phyloP scores from a whole-genome alignment of 1,139 yeast species.

The Yamadazyma buinensis region DNA sequence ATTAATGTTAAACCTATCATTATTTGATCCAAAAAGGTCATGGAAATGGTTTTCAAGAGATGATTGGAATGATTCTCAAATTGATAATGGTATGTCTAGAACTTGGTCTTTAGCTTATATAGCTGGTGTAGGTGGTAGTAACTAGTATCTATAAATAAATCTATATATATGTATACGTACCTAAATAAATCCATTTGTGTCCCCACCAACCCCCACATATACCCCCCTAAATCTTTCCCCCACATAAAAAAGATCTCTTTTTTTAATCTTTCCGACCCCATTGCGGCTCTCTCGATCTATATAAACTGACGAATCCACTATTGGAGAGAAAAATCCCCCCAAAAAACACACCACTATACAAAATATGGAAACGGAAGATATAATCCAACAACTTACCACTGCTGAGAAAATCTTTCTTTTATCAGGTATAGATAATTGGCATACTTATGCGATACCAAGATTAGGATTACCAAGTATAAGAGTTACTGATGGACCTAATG shows the following conservation, averaged over 20 bases:
- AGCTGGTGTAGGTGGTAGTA: conserved; percentile 33
- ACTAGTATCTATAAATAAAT: too few species aligned
- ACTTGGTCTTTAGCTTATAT: conserved; percentile 44
- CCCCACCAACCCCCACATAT: too few species aligned
- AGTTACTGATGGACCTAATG: conserved; percentile 35
- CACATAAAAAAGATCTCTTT: too few species aligned
- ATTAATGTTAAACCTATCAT: conserved; percentile 36
- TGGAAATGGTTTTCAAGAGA: conserved; percentile 38
- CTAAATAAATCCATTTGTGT: too few species aligned
- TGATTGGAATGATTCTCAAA: conserved; percentile 36
- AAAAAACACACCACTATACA: too few species aligned
- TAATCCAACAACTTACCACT: conserved; percentile 37
- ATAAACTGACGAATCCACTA: not conserved
- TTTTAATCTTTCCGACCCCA: too few species aligned
- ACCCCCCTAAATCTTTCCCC: too few species aligned
- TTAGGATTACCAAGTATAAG: conserved; percentile 31
- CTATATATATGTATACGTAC: too few species aligned
- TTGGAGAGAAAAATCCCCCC: not conserved
- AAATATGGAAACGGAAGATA: conserved; percentile 37
- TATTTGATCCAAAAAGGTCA: conserved; percentile 32
- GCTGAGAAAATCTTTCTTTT: conserved; percentile 47
- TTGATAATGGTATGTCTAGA: conserved; percentile 44
- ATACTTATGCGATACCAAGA: conserved; percentile 45
- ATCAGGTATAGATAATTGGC: conserved; percentile 55
- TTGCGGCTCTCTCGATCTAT: too few species aligned